A percentile compares a stretch with the other conserved stretches of the same genome.
phyloP scores from a whole-genome alignment of 208 protist genomes.

The Acanthamoeba royreba region DNA sequence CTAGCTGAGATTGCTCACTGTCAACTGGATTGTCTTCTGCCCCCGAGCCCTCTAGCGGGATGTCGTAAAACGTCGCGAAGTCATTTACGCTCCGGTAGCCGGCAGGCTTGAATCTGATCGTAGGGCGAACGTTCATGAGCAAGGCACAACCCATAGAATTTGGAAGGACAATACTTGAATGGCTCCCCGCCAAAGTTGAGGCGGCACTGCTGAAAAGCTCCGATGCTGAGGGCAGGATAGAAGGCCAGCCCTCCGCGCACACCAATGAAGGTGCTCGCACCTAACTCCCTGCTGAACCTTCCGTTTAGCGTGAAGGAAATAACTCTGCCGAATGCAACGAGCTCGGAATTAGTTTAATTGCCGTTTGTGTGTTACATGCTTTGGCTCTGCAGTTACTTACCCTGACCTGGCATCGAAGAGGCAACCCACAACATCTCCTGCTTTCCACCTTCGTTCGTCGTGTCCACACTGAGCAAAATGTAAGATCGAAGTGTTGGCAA shows the following conservation, averaged over 20 bases:
- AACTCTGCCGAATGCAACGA: not conserved
- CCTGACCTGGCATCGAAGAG: not conserved
- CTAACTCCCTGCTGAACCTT: not conserved
- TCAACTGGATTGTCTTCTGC: not conserved
- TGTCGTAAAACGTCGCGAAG: not conserved
- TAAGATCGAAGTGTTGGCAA: not conserved
- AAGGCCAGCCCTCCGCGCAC: not conserved
- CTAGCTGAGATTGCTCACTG: not conserved
- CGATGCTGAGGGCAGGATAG: slow-evolving; percentile 30
- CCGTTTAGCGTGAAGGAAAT: not conserved
- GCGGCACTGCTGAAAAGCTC: slow-evolving; percentile 24
- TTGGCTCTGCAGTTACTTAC: not conserved
- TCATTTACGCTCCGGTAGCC: not conserved
- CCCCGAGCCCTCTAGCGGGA: not conserved
- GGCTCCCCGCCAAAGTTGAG: not conserved
- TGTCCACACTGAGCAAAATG: not conserved
- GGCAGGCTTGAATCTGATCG: not conserved
- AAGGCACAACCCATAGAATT: not conserved
- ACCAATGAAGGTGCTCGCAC: not conserved
- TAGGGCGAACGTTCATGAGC: not conserved
- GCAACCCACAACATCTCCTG: slow-evolving; percentile 6
- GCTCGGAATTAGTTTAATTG: not conserved
- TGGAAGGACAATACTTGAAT: not conserved
- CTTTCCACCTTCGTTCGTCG: not conserved
- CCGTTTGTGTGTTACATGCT: too few relatives aligned